Evolutionary conservation across 345 rosid genomes (phyloP).

Genomic region (Eucalyptus cloeziana): DNA sequence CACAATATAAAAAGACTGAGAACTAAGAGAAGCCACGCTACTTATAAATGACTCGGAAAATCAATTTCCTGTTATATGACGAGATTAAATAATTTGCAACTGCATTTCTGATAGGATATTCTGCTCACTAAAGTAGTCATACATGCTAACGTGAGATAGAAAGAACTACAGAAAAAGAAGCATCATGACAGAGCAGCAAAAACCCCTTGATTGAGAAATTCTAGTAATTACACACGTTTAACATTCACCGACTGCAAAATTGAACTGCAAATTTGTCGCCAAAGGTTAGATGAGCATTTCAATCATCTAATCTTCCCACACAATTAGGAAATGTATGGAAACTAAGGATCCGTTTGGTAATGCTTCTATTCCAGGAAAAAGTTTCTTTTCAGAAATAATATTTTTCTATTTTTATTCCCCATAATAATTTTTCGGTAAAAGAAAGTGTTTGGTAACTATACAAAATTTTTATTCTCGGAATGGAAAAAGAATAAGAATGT

Average conservation of each 20-base stretch:
- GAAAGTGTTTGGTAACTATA: rapidly evolving
- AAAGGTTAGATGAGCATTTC: not conserved
- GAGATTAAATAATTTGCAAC: not conserved
- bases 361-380: too few relatives aligned
- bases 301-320: not conserved
- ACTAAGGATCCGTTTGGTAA: not conserved
- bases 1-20: not conserved
- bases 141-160: not conserved
- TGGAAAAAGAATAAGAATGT: too few relatives aligned
- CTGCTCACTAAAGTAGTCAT: not conserved
- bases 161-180: not conserved
- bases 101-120: not conserved
- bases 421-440: too few relatives aligned
- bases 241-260: not conserved
- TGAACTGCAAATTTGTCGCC: not conserved
- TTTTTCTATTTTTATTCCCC: too few relatives aligned
- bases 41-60: not conserved
- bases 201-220: not conserved
- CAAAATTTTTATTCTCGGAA: too few relatives aligned
- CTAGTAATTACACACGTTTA: not conserved
- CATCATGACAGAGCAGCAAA: not conserved
- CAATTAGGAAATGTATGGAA: not conserved
- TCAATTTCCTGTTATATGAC: not conserved
- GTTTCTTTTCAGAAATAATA: rapidly evolving
- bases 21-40: not conserved